phyloP scores from a whole-genome alignment of 2,329 filamentous ascomycete genomes.

The Microdochium nivale region DNA sequence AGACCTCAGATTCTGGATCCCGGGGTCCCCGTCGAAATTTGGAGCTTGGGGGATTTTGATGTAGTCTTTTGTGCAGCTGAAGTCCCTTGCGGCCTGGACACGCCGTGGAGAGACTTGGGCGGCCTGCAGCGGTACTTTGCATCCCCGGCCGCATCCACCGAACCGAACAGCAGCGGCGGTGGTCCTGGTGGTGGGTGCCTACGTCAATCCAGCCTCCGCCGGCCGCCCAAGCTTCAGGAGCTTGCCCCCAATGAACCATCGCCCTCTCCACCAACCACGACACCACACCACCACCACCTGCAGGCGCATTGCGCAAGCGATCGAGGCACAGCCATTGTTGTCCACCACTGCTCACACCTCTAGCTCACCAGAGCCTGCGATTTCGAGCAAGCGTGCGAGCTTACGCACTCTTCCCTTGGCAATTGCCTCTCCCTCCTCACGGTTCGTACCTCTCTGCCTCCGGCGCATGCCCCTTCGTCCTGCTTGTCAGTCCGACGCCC shows the following conservation, averaged over 20 bases:
- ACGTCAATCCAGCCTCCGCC: neutral
- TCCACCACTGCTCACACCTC: neutral
- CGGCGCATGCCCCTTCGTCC: neutral
- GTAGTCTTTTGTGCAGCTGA: neutral
- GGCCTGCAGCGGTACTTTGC: neutral
- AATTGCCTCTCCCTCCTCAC: neutral
- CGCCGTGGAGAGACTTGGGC: neutral
- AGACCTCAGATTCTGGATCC: neutral
- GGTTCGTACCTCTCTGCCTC: neutral
- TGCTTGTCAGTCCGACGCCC: neutral
- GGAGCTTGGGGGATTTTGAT: neutral
- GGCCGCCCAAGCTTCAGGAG: too few relatives aligned
- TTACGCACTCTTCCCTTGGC: neutral
- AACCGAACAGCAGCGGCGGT: too few relatives aligned
- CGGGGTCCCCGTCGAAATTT: neutral
- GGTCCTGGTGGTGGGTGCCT: neutral
- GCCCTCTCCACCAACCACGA: neutral
- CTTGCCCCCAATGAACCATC: neutral
- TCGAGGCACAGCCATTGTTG: neutral
- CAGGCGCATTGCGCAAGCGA: constrained; percentile 1
- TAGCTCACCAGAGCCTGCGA: neutral
- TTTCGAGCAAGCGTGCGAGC: neutral
- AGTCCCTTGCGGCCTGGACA: neutral
- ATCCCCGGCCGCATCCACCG: too few relatives aligned
- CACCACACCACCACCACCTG: neutral